Conservation (phyloP, 345 rosid genomes). For the Eutrema japonicum region DNA sequence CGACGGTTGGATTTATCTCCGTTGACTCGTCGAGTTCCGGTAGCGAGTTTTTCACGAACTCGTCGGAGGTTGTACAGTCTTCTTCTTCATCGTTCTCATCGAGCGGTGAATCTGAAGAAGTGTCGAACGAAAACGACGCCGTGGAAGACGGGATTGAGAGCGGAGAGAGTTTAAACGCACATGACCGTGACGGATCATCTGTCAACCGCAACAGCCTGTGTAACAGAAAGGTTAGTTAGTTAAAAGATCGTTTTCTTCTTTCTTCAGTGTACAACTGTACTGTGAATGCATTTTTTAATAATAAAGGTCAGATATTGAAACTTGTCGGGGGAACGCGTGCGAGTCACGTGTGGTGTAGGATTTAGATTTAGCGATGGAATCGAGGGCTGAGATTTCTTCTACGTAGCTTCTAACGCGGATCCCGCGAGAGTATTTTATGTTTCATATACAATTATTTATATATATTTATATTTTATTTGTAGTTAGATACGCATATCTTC, state of each 20-base stretch:
- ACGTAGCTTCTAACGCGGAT: slow-evolving; percentile 45
- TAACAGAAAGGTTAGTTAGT: slow-evolving; percentile 53
- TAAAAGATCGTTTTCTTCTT: slow-evolving; percentile 28
- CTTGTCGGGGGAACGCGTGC: slow-evolving; percentile 44
- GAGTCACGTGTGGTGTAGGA: slow-evolving; percentile 50
- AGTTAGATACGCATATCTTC: slow-evolving; percentile 35
- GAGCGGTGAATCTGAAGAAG: slow-evolving; percentile 51
- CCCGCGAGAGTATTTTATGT: slow-evolving; percentile 35
- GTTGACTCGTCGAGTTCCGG: slow-evolving; percentile 45
- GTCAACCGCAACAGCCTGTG: slow-evolving; percentile 44
- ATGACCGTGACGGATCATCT: slow-evolving; percentile 55
- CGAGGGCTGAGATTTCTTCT: slow-evolving; percentile 51
- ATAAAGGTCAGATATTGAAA: slow-evolving; percentile 17
- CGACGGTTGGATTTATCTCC: not conserved
- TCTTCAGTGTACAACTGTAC: slow-evolving; percentile 30
- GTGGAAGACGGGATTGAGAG: slow-evolving; percentile 41
- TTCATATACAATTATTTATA: slow-evolving; percentile 19
- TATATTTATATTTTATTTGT: not conserved
- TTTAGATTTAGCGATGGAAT: slow-evolving; percentile 15
- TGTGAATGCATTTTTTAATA: slow-evolving; percentile 12
- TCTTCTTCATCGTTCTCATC: slow-evolving; percentile 38
- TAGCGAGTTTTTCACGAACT: slow-evolving; percentile 53
- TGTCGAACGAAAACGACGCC: slow-evolving; percentile 45
- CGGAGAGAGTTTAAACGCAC: slow-evolving; percentile 46
- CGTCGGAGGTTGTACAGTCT: slow-evolving; percentile 45